Evolutionary conservation across 768 basidiomycete species (phyloP).

Genomic region (Tulasnella sp.): DNA sequence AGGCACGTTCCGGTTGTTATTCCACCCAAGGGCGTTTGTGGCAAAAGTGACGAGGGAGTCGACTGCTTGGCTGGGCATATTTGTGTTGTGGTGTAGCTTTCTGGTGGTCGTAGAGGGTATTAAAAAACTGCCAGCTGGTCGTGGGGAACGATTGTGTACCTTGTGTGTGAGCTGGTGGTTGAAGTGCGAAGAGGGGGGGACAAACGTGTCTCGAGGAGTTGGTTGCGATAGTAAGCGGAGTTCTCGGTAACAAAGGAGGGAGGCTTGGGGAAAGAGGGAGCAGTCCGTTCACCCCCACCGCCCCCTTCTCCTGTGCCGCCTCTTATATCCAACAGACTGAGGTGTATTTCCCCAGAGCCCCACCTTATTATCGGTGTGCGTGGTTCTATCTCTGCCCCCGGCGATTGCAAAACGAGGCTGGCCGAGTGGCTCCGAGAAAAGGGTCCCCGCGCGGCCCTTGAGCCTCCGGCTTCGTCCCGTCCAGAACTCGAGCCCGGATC

Average conservation of each 20-base stretch:
- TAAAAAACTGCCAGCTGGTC: not conserved
- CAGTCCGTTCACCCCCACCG: not conserved
- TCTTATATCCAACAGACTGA: not conserved
- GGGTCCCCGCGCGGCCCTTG: constrained; percentile 8
- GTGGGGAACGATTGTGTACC: not conserved
- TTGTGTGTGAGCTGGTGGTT: not conserved
- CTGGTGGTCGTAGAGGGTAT: not conserved
- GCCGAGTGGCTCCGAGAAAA: constrained; percentile 4
- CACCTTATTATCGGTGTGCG: not conserved
- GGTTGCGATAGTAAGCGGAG: not conserved
- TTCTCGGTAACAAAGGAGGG: not conserved
- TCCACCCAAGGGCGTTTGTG: not conserved
- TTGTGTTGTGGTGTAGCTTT: not conserved
- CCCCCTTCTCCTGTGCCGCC: not conserved
- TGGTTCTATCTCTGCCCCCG: not conserved
- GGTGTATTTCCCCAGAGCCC: not conserved
- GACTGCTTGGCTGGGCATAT: not conserved
- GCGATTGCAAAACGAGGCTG: constrained; percentile 1
- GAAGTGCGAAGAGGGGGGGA: not conserved
- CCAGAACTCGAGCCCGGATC: constrained; percentile 9
- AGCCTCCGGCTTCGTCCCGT: constrained; percentile 7
- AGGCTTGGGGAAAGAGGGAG: not conserved
- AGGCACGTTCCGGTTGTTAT: not conserved
- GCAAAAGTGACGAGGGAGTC: not conserved
- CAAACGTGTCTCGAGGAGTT: constrained; percentile 1